Base-by-base conservation (phyloP, 2,329 filamentous ascomycete species). In the Calonectria hawksworthii region DNA sequence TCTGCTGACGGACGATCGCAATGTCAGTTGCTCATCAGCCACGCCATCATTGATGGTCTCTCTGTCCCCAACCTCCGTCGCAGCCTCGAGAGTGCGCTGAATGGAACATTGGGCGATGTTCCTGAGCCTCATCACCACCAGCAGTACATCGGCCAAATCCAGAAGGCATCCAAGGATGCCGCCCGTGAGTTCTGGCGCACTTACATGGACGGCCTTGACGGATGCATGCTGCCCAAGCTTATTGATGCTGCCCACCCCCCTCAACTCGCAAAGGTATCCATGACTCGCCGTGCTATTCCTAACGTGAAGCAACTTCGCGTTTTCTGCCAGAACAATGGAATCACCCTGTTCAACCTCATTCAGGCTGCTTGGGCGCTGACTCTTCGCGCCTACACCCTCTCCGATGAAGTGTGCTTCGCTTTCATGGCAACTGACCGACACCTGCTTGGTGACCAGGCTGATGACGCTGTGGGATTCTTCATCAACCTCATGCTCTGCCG, bases 401-500 rank as follows among this genome's bases (percentile, higher is more conserved):
- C 56, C 0, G 56, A 63, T n/a, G 56, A 63, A 30, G 56, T 63
- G 1, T 63, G 56, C 23, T 63, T 63, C 16, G 56, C 56, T 7
- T 63, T 63, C 36, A 63, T 63, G 56, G 56, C 56, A 8, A 63
- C 56, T 41, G 56, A 63, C 34, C 56, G 56, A 30, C 56, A 63
- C 7, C 23, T 63, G 5, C 56, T 63, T 30, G 56, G 56, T 3
- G 56, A 63, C 23, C 34, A 63, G 23, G 56, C 56, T 4, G 56
- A 63, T 38, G 56, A 63, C 38, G 56, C 56, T 10, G 56, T 63
- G 16, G 56, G 56, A 10, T 63, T 63, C 21, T 63, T 63, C 56
- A 63, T 63, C 56, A 63, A 63, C 32, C 56, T 63, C 2, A 63
- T 63, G 56, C 56, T 63, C 13, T 63, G 56, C 56, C 56, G 56